phyloP scores from a whole-genome alignment of 345 rosid species.

The Murraya koenigii region DNA sequence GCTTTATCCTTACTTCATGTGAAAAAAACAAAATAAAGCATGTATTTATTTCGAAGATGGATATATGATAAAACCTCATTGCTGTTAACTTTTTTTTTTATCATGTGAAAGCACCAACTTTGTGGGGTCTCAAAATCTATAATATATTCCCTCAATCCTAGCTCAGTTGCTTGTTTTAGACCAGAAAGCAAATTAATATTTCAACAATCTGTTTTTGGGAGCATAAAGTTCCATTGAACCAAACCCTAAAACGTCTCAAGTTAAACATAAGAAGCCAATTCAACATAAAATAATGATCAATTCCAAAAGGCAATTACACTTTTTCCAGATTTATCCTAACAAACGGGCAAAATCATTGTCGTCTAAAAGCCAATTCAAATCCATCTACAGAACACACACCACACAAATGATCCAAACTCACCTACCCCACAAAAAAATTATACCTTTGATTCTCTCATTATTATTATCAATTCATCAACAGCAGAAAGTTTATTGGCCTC shows the following conservation, averaged over 20 bases:
- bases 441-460: conserved; percentile 14
- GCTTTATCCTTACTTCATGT: conserved; percentile 25
- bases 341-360: conserved; percentile 33
- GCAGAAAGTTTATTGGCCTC: conserved; percentile 7
- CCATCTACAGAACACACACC: background rate
- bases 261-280: conserved; percentile 8
- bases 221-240: conserved; percentile 29
- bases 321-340: conserved; percentile 17
- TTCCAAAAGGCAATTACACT: conserved; percentile 19
- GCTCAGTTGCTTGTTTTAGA: conserved; percentile 21
- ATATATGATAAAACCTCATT: conserved; percentile 24
- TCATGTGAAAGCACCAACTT: conserved; percentile 27
- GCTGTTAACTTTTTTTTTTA: conserved; percentile 21
- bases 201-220: background rate
- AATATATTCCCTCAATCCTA: conserved; percentile 5
- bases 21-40: conserved; percentile 18
- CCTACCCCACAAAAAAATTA: conserved; percentile 23
- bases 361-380: conserved; percentile 33
- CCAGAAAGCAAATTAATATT: conserved; percentile 13
- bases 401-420: conserved; percentile 13
- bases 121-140: conserved; percentile 33
- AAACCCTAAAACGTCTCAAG: conserved; percentile 20
- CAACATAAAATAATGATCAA: conserved; percentile 19
- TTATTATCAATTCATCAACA: conserved; percentile 16
- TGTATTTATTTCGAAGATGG: conserved; percentile 2